Evolutionary conservation across 495 filamentous ascomycete genomes (phyloP).

Genomic region (Filosporella fistucella): DNA sequence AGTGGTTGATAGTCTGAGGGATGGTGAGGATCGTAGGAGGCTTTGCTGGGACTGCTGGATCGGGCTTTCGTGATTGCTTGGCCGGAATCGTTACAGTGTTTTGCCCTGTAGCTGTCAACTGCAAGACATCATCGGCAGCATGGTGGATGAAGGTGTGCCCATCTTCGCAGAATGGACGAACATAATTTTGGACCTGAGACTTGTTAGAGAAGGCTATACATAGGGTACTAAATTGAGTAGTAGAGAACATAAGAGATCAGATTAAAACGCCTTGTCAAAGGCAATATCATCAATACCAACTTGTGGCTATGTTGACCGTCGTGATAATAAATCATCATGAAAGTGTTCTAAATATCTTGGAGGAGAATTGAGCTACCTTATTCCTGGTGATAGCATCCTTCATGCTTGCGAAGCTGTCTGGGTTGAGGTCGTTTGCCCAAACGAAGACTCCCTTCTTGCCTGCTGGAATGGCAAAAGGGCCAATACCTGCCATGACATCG

Average conservation of each 20-base stretch:
- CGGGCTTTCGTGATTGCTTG: slow-evolving; percentile 27
- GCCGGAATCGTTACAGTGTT: slow-evolving; percentile 37
- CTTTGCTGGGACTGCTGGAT: slow-evolving; percentile 26
- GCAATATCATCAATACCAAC: too few relatives aligned
- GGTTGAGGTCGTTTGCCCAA: slow-evolving; percentile 96
- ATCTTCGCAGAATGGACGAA: slow-evolving; percentile 74
- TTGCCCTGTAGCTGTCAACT: slow-evolving; percentile 36
- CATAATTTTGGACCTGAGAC: slow-evolving; percentile 62
- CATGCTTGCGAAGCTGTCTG: slow-evolving; percentile 73
- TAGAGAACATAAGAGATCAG: slow-evolving; percentile 8
- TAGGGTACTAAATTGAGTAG: too few relatives aligned
- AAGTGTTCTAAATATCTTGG: neutral
- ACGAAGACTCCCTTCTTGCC: slow-evolving; percentile 89
- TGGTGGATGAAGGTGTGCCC: slow-evolving; percentile 73
- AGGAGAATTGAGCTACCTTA: slow-evolving; percentile 51
- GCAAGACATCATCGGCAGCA: slow-evolving; percentile 58
- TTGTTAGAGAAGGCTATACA: neutral
- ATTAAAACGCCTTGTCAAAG: slow-evolving; percentile 11
- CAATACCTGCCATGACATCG: slow-evolving; percentile 97
- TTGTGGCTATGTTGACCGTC: slow-evolving; percentile 15
- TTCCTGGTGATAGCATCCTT: slow-evolving; percentile 66
- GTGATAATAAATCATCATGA: slow-evolving; percentile 19
- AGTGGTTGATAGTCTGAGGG: slow-evolving; percentile 77
- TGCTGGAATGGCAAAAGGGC: slow-evolving; percentile 90
- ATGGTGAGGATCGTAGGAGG: slow-evolving; percentile 42